These are phyloP conservation scores for Malus orientalis DNA, from an alignment of 306 rosid genomes.

Conservation along the genomic window DNA sequence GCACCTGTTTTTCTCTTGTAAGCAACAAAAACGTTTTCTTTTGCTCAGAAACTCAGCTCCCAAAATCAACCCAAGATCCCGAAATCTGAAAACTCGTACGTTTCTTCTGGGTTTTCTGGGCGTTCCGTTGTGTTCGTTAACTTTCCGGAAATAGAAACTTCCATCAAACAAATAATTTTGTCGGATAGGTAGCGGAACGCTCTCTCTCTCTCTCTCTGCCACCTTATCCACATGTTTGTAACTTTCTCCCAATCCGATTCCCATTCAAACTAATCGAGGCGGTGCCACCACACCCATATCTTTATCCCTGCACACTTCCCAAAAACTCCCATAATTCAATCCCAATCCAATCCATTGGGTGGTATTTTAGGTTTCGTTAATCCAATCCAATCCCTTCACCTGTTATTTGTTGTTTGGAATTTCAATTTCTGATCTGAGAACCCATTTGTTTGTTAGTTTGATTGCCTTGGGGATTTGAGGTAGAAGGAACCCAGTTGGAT, in stretches of 20 bases:
- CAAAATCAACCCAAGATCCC: not conserved
- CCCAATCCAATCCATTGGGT: not conserved
- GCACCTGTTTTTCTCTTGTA: too few relatives aligned
- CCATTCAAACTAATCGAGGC: slow-evolving; percentile 2
- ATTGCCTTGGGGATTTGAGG: not conserved
- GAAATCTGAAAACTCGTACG: not conserved
- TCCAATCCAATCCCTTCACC: not conserved
- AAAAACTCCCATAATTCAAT: not conserved
- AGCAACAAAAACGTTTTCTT: too few relatives aligned
- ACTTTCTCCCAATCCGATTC: not conserved
- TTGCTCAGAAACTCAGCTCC: too few relatives aligned
- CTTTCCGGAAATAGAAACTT: not conserved
- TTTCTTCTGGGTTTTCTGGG: not conserved
- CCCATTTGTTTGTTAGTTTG: not conserved
- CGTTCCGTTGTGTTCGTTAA: not conserved
- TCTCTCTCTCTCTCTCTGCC: not conserved
- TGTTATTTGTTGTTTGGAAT: not conserved
- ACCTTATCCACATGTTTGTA: not conserved
- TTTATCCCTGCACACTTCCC: slow-evolving; percentile 35
- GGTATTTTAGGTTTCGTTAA: not conserved
- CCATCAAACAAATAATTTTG: not conserved
- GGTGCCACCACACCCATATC: slow-evolving; percentile 21
- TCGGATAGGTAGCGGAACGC: not conserved
- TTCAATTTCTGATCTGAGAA: not conserved
- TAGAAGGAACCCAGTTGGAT: not conserved